Evolutionary conservation across 78 protist genomes (phyloP).

Genomic region (Abeoforma whisleri): DNA sequence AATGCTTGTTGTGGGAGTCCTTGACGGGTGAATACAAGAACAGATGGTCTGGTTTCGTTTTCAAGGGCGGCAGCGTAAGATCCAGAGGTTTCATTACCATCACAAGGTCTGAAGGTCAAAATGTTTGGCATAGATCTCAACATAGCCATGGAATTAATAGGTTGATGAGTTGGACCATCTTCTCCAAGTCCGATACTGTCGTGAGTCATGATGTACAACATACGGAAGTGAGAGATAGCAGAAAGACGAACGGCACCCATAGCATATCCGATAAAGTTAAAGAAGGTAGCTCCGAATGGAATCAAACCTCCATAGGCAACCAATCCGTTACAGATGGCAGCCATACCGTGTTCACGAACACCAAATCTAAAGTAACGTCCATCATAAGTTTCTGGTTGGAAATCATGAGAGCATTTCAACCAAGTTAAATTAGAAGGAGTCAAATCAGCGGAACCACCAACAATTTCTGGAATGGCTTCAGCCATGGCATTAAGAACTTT

Average conservation of each 20-base stretch:
- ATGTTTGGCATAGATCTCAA: constrained; percentile 90
- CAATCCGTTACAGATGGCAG: constrained; percentile 92
- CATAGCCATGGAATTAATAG: constrained; percentile 80
- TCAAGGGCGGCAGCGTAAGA: constrained; percentile 81
- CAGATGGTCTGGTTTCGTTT: constrained; percentile 68
- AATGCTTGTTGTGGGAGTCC: constrained; percentile 46
- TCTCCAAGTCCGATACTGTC: constrained; percentile 98
- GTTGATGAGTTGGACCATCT: constrained; percentile 99
- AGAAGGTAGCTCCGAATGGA: constrained; percentile 95
- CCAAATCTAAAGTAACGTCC: constrained; percentile 94
- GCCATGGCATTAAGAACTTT: background rate
- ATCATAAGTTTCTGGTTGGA: constrained; percentile 25
- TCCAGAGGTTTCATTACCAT: constrained; percentile 89
- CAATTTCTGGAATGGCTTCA: constrained; percentile 29
- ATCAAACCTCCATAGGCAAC: constrained; percentile 73
- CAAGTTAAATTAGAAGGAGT: constrained; percentile 76
- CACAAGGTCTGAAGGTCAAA: constrained; percentile 88
- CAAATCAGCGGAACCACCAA: constrained; percentile 95
- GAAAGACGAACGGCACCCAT: constrained; percentile 84
- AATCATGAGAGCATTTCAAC: constrained; percentile 62
- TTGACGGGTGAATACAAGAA: constrained; percentile 17
- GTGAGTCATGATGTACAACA: constrained; percentile 93
- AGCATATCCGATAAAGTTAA: constrained; percentile 79
- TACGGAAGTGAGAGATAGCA: constrained; percentile 77
- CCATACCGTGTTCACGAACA: constrained; percentile 99